Percentiles rank a stretch among this genome's conserved stretches.
Conservation (phyloP, 2,329 filamentous ascomycete species). For the Dothideomycetes sp. region DNA sequence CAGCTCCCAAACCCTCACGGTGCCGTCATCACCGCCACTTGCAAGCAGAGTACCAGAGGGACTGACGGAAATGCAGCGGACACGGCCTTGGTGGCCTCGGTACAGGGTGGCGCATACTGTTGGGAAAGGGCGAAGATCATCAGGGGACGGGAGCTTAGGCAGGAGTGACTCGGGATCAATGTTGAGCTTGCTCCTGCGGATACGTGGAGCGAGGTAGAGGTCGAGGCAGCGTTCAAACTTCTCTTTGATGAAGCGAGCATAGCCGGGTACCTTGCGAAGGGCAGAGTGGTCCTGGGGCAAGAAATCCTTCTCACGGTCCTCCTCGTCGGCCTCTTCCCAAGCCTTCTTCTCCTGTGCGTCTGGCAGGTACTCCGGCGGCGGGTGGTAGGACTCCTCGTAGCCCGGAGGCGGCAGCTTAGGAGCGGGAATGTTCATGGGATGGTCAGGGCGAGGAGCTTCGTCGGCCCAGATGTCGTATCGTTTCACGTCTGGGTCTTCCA, state of each 20-base stretch:
- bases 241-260: slow-evolving; percentile 83
- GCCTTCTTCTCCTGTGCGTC: slow-evolving; percentile 69
- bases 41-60: slow-evolving; percentile 78
- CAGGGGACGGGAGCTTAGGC: slow-evolving; percentile 83
- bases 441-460: slow-evolving; percentile 68
- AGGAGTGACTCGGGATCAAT: slow-evolving; percentile 90
- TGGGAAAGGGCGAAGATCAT: slow-evolving; percentile 90
- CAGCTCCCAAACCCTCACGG: slow-evolving; percentile 81
- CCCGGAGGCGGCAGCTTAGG: slow-evolving; percentile 88
- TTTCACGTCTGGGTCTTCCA: slow-evolving; percentile 59
- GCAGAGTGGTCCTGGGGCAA: slow-evolving; percentile 73
- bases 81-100: slow-evolving; percentile 76
- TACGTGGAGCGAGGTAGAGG: slow-evolving; percentile 83
- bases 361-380: slow-evolving; percentile 86
- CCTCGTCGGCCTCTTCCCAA: slow-evolving; percentile 79
- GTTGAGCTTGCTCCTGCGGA: slow-evolving; percentile 88
- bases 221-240: slow-evolving; percentile 93
- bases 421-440: slow-evolving; percentile 89
- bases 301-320: slow-evolving; percentile 84
- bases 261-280: slow-evolving; percentile 83
- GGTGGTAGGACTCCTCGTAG: slow-evolving; percentile 94
- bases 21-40: slow-evolving; percentile 89
- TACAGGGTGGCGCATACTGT: slow-evolving; percentile 82
- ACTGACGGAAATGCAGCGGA: slow-evolving; percentile 75
- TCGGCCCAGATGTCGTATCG: slow-evolving; percentile 93